Conservation (phyloP, 2,329 filamentous ascomycete species). For the Monascus ruber region DNA sequence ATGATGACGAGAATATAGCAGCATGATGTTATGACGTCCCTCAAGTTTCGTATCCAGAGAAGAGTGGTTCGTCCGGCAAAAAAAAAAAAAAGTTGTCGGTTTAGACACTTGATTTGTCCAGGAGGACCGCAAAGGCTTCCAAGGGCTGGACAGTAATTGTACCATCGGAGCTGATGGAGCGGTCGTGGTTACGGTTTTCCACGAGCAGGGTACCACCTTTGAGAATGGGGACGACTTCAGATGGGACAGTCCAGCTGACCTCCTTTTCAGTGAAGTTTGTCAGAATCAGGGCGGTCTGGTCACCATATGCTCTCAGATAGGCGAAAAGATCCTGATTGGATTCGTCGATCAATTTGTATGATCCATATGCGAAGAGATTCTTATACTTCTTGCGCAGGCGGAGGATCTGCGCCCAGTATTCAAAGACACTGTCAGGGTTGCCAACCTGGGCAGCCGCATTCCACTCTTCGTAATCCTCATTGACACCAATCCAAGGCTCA, state of each 20-base stretch:
- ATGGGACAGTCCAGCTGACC: slow-evolving; percentile 20
- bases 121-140: slow-evolving; percentile 19
- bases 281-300: slow-evolving; percentile 22
- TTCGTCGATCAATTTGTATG: slow-evolving; percentile 45
- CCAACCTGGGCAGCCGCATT: slow-evolving; percentile 44
- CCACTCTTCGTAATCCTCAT: slow-evolving; percentile 50
- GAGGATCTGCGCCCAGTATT: slow-evolving; percentile 52
- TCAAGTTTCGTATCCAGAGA: too few species aligned
- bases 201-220: slow-evolving; percentile 25
- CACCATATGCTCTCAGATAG: slow-evolving; percentile 36
- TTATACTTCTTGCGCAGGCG: slow-evolving; percentile 47
- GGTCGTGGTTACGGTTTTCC: slow-evolving; percentile 7
- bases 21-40: too few species aligned
- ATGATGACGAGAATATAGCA: too few species aligned
- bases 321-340: slow-evolving; percentile 45
- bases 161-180: slow-evolving; percentile 10
- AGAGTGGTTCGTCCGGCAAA: too few species aligned
- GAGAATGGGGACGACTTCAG: slow-evolving; percentile 14
- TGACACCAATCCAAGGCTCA: slow-evolving; percentile 60
- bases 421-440: slow-evolving; percentile 41
- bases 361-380: slow-evolving; percentile 57
- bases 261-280: slow-evolving; percentile 24
- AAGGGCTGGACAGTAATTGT: slow-evolving; percentile 23
- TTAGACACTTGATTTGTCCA: slow-evolving; percentile 4
- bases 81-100: too few species aligned